Evolutionary conservation across 2,329 filamentous ascomycete species (phyloP), one percentile per base, ranked within the genome.

Genomic region (Magnaporthiopsis incrustans): DNA sequence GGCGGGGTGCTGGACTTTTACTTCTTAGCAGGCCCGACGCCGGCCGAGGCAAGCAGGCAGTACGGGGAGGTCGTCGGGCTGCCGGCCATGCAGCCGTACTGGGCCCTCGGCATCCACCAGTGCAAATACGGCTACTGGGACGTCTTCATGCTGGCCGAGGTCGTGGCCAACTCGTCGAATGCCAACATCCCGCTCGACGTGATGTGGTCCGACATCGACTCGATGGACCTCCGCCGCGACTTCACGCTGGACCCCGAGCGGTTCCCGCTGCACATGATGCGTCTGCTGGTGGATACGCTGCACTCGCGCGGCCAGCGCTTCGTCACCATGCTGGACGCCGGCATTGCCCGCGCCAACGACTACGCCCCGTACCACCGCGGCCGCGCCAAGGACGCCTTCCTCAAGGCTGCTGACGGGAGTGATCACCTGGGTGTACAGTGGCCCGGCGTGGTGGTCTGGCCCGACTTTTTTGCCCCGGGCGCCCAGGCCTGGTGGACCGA

Each of bases 101-200:
- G 86, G 81, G 86, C 88, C 0, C 85, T 96, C 66, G 92, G 92
- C 0, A 94, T 83, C 72, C 91, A 96, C 68, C 91, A 96, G 72
- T 94, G 90, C 69, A 83, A 90, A 65, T 95, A 91, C 87, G 91
- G 91, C 0, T 95, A 95, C 72, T 77, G 82, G 56, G 91, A 90
- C 69, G 92, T 89, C 85, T 83, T 84, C 1, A 80, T 85, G 33
- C 71, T 91, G 3, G 82, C 88, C 67, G 83, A 86, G 61, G 87
- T 91, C 1, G 82, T 91, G 6, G 82, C 85, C 66, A 87, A 85
- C 72, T 91, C 90, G 74, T 83, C 81, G 50, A 78, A 79, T 61
- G 83, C 85, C 57, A 76, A 79, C 22, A 91, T 92, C 64, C 88
- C 89, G 0, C 77, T 92, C 0, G 89, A 92, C 73, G 89, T 87